A percentile compares a stretch with the other conserved stretches of the same genome.
Conservation (phyloP, 2,329 filamentous ascomycete species). For the Aureobasidium pullulans region DNA sequence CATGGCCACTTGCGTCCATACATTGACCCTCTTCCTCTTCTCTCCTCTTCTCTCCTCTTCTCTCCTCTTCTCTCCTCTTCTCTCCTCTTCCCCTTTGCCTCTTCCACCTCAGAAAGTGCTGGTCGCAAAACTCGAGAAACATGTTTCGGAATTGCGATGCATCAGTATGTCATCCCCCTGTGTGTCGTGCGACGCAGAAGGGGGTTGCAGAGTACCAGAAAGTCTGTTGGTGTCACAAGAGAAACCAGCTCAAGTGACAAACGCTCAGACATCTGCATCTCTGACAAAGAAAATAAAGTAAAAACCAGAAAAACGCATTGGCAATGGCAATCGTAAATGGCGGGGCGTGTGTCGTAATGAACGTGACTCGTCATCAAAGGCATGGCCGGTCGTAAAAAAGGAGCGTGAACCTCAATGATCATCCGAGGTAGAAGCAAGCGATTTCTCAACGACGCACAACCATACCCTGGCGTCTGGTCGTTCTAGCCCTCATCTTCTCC, state of each 20-base stretch:
- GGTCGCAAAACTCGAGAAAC: not conserved
- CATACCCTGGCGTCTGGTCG: constrained; percentile 57
- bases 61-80: not conserved
- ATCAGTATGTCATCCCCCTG: not conserved
- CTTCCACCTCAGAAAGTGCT: not conserved
- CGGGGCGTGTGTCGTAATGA: too few relatives aligned
- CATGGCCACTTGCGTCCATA: not conserved
- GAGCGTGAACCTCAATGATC: not conserved
- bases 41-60: not conserved
- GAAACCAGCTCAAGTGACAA: not conserved
- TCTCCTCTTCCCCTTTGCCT: not conserved
- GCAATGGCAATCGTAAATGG: not conserved
- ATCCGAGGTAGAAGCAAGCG: not conserved
- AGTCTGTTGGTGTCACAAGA: not conserved
- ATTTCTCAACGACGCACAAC: constrained; percentile 39
- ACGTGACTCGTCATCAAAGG: too few relatives aligned
- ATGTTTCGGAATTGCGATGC: not conserved
- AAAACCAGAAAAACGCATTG: not conserved
- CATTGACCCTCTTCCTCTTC: not conserved
- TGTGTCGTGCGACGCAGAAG: not conserved
- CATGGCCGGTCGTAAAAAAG: too few relatives aligned
- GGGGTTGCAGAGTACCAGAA: not conserved
- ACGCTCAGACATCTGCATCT: not conserved
- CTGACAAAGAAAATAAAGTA: not conserved
- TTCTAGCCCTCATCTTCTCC: constrained; percentile 20